Conservation (phyloP, 2,329 filamentous ascomycete species). For the Sclerotiophoma versabilis region DNA sequence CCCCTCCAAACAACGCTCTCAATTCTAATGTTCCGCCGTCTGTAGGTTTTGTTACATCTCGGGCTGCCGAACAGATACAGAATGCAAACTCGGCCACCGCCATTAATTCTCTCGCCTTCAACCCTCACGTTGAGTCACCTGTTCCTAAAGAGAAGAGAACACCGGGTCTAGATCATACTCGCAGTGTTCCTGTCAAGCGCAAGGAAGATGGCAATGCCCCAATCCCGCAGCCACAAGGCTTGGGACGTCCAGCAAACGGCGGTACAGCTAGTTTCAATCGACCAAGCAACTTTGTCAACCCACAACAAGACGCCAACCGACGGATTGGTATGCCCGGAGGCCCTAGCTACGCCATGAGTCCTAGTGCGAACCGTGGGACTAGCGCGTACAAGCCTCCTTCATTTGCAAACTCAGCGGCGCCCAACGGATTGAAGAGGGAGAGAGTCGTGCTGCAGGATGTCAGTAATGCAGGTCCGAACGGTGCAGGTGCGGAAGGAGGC, state of each 20-base stretch:
- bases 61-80: slow-evolving; percentile 53
- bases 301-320: slow-evolving; percentile 55
- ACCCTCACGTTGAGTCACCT: slow-evolving; percentile 63
- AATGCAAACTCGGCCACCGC: slow-evolving; percentile 38
- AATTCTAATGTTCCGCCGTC: slow-evolving; percentile 37
- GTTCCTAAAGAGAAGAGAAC: slow-evolving; percentile 80
- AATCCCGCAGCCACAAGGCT: slow-evolving; percentile 19
- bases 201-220: slow-evolving; percentile 44
- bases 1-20: slow-evolving; percentile 21
- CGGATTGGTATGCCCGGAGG: slow-evolving; percentile 59
- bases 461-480: slow-evolving; percentile 51
- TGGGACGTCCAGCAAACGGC: slow-evolving; percentile 20
- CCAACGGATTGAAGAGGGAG: slow-evolving; percentile 34
- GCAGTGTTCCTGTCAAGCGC: slow-evolving; percentile 74
- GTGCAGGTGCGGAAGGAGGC: slow-evolving; percentile 33
- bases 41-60: slow-evolving; percentile 56
- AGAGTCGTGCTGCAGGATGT: slow-evolving; percentile 54
- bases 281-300: slow-evolving; percentile 56
- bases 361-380: slow-evolving; percentile 53
- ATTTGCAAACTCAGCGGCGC: slow-evolving; percentile 28
- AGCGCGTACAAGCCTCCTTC: slow-evolving; percentile 56
- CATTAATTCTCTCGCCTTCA: slow-evolving; percentile 52
- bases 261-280: slow-evolving; percentile 23
- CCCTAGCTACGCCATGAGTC: slow-evolving; percentile 47
- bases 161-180: slow-evolving; percentile 81